These are phyloP conservation scores for Kluyveromyces sp. DNA, from an alignment of 1,139 yeast genomes.

Conservation along the genomic window DNA sequence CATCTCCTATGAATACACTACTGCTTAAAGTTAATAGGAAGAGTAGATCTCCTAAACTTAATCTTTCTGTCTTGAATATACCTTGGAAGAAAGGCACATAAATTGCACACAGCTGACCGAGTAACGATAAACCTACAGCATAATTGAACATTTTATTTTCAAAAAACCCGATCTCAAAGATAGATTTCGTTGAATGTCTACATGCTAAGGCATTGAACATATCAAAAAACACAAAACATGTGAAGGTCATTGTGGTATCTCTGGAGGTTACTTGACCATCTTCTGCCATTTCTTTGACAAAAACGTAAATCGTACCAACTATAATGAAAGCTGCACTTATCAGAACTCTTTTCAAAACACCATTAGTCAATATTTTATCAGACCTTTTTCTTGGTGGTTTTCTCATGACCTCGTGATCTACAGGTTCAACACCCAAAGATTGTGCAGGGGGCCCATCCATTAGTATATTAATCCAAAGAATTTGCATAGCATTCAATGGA, in stretches of 20 bases:
- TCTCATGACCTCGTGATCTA: slow-evolving; percentile 88
- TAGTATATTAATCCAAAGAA: slow-evolving; percentile 90
- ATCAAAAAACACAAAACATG: slow-evolving; percentile 89
- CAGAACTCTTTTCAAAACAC: slow-evolving; percentile 62
- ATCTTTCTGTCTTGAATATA: slow-evolving; percentile 89
- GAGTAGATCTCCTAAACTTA: slow-evolving; percentile 57
- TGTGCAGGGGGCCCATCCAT: slow-evolving; percentile 99
- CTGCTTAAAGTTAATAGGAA: slow-evolving; percentile 60
- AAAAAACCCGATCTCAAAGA: slow-evolving; percentile 67
- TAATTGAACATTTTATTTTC: slow-evolving; percentile 82
- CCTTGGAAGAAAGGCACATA: slow-evolving; percentile 87
- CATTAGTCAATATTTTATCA: slow-evolving; percentile 68
- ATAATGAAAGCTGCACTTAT: slow-evolving; percentile 68
- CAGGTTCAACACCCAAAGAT: slow-evolving; percentile 94
- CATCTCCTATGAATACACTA: slow-evolving; percentile 80
- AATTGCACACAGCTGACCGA: slow-evolving; percentile 91
- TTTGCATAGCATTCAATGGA: slow-evolving; percentile 98
- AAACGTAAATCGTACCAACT: slow-evolving; percentile 79
- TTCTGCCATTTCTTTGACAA: slow-evolving; percentile 76
- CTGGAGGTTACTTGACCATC: slow-evolving; percentile 70
- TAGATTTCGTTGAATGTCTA: slow-evolving; percentile 77
- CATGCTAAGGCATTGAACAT: slow-evolving; percentile 94
- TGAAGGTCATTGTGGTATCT: slow-evolving; percentile 98
- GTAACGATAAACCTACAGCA: slow-evolving; percentile 81
- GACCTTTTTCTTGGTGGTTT: slow-evolving; percentile 86